Evolutionary conservation across 148 eudicot species (phyloP).

Genomic region (Vaccinium macrocarpon): DNA sequence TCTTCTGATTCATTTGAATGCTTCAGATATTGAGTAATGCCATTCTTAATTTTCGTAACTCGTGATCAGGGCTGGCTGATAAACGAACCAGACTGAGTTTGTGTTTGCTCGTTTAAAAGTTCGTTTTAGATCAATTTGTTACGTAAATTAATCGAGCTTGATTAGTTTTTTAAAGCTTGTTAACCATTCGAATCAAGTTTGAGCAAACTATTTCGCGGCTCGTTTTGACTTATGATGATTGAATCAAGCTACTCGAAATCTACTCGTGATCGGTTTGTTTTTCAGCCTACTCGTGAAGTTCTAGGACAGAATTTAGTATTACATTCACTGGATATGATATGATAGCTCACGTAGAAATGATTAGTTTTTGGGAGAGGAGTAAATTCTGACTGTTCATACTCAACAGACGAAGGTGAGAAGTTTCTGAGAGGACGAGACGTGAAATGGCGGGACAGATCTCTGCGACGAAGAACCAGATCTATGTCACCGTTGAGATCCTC

Average conservation of each 20-base stretch:
- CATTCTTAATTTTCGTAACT: neutral
- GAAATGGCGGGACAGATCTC: slow-evolving; percentile 52
- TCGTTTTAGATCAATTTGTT: neutral
- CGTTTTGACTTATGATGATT: neutral
- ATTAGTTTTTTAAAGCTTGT: neutral
- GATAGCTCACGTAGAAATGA: neutral
- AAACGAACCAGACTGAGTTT: neutral
- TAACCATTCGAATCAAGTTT: neutral
- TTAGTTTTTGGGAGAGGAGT: neutral
- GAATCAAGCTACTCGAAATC: neutral
- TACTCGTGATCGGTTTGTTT: neutral
- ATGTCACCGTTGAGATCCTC: slow-evolving; percentile 63
- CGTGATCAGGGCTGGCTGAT: neutral
- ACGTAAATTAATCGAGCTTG: neutral
- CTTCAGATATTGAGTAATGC: neutral
- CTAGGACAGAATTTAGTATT: neutral
- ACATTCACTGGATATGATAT: neutral
- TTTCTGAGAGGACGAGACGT: slow-evolving; percentile 45
- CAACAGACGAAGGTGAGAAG: slow-evolving; percentile 5
- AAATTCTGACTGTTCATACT: neutral
- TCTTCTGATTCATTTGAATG: neutral
- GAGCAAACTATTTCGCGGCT: neutral
- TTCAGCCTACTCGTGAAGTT: no score
- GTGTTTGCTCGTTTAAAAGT: neutral
- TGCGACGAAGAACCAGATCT: slow-evolving; percentile 65